Percentiles rank a stretch among this genome's conserved stretches.
These are phyloP conservation scores for Posidonia oceanica DNA, from an alignment of 116 monocot genomes.

Conservation along the genomic window DNA sequence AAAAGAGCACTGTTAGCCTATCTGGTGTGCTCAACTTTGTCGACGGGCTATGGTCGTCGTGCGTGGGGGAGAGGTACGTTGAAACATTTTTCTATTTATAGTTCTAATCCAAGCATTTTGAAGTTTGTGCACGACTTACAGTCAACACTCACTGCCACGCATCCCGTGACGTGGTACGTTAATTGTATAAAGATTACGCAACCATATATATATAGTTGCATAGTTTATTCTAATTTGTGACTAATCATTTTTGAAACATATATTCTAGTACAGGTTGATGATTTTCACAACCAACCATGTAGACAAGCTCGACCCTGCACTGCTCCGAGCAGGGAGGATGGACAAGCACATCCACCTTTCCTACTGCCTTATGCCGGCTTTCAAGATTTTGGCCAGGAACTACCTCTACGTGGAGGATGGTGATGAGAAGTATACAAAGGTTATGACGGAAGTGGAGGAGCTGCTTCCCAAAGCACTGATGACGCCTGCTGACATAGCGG, in stretches of 20 bases:
- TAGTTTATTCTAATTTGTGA: no score
- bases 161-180: no score
- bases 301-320: conserved; percentile 25
- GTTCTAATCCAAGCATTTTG: no score
- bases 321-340: conserved; percentile 24
- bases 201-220: no score
- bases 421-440: neutral
- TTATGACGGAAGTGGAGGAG: conserved; percentile 20
- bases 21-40: conserved; percentile 30
- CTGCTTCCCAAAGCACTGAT: conserved; percentile 18
- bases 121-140: no score
- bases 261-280: conserved; percentile 4
- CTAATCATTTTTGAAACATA: no score
- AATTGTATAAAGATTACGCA: no score
- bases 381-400: conserved; percentile 19
- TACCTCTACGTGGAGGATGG: conserved; percentile 19
- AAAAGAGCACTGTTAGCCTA: conserved; percentile 11
- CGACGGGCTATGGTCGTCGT: conserved; percentile 28
- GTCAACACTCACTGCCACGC: no score
- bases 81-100: no score
- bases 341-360: conserved; percentile 21
- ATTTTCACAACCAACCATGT: conserved; percentile 28
- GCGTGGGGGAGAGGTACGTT: conserved; percentile 17
- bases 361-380: conserved; percentile 20
- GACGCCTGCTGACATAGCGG: conserved; percentile 44